phyloP scores from a whole-genome alignment of 257 asterid genomes.

The Misopates orontium region DNA sequence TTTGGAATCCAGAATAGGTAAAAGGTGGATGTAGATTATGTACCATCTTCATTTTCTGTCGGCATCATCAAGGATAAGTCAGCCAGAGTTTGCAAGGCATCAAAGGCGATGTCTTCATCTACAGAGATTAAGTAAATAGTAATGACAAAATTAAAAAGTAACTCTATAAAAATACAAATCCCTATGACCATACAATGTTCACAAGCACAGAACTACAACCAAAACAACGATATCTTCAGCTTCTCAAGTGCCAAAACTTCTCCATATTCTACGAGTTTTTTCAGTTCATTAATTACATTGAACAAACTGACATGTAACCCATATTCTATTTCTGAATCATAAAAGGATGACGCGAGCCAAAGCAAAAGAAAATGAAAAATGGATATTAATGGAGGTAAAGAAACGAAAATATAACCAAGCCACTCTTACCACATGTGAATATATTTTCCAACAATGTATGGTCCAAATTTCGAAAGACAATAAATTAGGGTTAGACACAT shows the following conservation, averaged over 20 bases:
- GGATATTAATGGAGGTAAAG: too few relatives aligned
- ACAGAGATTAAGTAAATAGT: slow-evolving; percentile 31
- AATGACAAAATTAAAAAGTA: not conserved
- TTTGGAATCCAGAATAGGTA: slow-evolving; percentile 1
- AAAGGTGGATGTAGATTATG: slow-evolving; percentile 26
- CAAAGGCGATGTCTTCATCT: slow-evolving; percentile 77
- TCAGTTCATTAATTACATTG: slow-evolving; percentile 10
- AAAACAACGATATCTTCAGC: too few relatives aligned
- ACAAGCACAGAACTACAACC: slow-evolving; percentile 2
- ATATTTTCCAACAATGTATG: too few relatives aligned
- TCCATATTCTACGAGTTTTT: slow-evolving; percentile 21
- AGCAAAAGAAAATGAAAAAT: not conserved
- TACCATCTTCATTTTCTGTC: slow-evolving; percentile 76
- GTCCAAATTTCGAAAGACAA: not conserved
- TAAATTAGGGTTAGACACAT: not conserved
- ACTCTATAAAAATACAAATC: slow-evolving; percentile 1
- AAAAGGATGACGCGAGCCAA: not conserved
- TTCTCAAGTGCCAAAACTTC: slow-evolving; percentile 15
- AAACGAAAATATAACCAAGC: too few relatives aligned
- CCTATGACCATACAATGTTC: not conserved
- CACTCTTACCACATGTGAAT: too few relatives aligned
- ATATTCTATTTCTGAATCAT: not conserved
- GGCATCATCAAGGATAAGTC: slow-evolving; percentile 85
- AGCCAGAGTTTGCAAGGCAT: slow-evolving; percentile 83
- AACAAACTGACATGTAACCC: too few relatives aligned